A percentile compares a stretch with the other conserved stretches of the same genome.
These are phyloP conservation scores for Paramecium pentaurelia DNA, from an alignment of 73 alveolate species.

Conservation along the genomic window DNA sequence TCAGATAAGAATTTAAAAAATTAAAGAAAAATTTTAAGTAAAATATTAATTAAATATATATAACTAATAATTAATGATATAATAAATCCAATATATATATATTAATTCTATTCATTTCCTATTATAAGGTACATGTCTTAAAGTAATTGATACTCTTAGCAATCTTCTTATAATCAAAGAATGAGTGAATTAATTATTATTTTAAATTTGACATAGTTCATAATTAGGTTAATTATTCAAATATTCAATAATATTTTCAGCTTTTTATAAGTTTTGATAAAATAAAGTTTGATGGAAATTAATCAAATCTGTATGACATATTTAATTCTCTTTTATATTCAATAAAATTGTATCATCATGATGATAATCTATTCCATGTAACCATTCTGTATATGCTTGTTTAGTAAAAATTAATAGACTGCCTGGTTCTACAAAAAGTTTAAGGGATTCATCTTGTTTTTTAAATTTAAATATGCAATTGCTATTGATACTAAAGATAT, in stretches of 20 bases:
- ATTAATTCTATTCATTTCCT: background rate
- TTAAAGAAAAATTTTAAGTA: no score
- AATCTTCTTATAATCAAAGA: background rate
- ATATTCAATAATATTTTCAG: background rate
- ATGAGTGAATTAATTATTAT: background rate
- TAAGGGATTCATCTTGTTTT: background rate
- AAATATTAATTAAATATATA: no score
- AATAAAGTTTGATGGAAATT: background rate
- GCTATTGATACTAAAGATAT: slow-evolving; percentile 4
- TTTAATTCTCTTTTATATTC: background rate
- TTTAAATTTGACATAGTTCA: background rate
- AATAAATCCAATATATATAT: no score
- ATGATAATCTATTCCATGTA: background rate
- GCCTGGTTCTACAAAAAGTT: background rate
- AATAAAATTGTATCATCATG: slow-evolving; percentile 6
- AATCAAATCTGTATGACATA: background rate
- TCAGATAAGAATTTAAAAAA: no score
- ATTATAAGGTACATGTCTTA: slow-evolving; percentile 28
- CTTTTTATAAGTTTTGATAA: background rate
- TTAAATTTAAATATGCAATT: background rate
- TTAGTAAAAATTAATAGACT: background rate
- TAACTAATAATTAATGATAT: no score
- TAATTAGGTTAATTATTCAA: background rate
- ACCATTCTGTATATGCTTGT: slow-evolving; percentile 18
- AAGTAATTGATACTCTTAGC: background rate